Evolutionary conservation across 2,329 filamentous ascomycete species (phyloP), one percentile per base, ranked within the genome.

Genomic region (Fusarium pseudonygamai): DNA sequence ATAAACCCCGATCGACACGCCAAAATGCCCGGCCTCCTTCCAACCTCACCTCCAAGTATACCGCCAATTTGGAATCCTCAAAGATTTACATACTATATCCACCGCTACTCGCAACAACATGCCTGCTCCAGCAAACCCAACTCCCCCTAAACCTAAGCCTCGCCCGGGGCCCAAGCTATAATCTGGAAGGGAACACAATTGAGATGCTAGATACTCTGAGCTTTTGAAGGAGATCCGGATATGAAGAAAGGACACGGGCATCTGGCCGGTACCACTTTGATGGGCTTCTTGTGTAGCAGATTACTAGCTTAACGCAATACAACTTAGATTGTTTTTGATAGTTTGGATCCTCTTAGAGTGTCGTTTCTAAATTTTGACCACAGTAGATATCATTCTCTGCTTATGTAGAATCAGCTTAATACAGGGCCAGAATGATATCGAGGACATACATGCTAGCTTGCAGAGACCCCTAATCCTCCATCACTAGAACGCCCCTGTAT

Each of bases 11-110:
- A 52, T 26, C 6, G 9, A 18, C 9, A 9, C 12, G 6, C n/a
- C 2, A 6, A 5, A 2, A 26, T 2, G 2, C 1, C 6, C 7
- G 8, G 1, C 3, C 8, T 1, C 13, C 15, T 15, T 8, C 1
- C 5, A 15, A 12, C 6, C 24, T 2, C 3, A 0, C 16, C 6
- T 8, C 9, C 4, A 20, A 5, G 5, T 0, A 15, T 11, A 20
- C 6, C 0, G 1, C 13, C 9, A 12, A 26, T 12, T 6, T 15
- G 6, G 5, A 20, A 18, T 12, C 3, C 2, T 8, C 1, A 2
- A 26, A 20, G 9, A 36, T 15, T 15, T 22, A 36, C 13, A 22
- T 26, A 15, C 4, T 13, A 40, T 18, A 13, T 14, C 3, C 2
- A 14, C 1, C 2, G 20, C 15, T 2, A 9, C 10, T 10, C 4